These are phyloP conservation scores for Musa schizocarpa DNA, from an alignment of 176 grass and related monocot species.

Conservation along the genomic window DNA sequence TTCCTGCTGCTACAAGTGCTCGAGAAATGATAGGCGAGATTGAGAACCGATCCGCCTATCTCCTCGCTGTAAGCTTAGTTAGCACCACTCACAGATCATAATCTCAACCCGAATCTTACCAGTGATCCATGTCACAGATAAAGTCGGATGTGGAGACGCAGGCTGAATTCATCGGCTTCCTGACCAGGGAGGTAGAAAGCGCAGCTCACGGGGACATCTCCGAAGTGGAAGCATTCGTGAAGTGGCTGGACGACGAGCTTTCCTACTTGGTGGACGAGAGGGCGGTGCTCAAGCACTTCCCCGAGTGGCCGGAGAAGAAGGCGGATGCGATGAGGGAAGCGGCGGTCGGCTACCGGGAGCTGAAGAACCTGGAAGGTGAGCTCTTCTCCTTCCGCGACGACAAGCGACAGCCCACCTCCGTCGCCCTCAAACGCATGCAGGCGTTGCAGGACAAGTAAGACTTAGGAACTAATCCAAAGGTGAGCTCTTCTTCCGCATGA, in stretches of 20 bases:
- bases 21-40: slow-evolving; percentile 98
- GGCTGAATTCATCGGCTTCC: slow-evolving; percentile 65
- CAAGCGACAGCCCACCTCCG: slow-evolving; percentile 43
- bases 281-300: slow-evolving; percentile 95
- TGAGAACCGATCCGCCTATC: slow-evolving; percentile 86
- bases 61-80: slow-evolving; percentile 75
- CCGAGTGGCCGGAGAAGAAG: slow-evolving; percentile 93
- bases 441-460: slow-evolving; percentile 92
- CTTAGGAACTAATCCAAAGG: background rate
- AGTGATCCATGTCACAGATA: slow-evolving; percentile 51
- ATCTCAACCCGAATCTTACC: background rate
- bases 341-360: slow-evolving; percentile 68
- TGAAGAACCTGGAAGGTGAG: slow-evolving; percentile 82
- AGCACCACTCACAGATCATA: background rate
- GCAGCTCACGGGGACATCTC: slow-evolving; percentile 79
- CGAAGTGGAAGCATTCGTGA: slow-evolving; percentile 89
- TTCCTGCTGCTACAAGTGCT: slow-evolving; percentile 41
- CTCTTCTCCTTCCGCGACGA: slow-evolving; percentile 66
- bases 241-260: slow-evolving; percentile 91
- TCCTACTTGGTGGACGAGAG: slow-evolving; percentile 98
- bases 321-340: slow-evolving; percentile 99
- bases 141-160: slow-evolving; percentile 98
- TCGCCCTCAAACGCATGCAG: slow-evolving; percentile 73
- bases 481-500: background rate
- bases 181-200: slow-evolving; percentile 65